Evolutionary conservation across 495 filamentous ascomycete genomes (phyloP).

Genomic region (Evansstolkia leycettana): DNA sequence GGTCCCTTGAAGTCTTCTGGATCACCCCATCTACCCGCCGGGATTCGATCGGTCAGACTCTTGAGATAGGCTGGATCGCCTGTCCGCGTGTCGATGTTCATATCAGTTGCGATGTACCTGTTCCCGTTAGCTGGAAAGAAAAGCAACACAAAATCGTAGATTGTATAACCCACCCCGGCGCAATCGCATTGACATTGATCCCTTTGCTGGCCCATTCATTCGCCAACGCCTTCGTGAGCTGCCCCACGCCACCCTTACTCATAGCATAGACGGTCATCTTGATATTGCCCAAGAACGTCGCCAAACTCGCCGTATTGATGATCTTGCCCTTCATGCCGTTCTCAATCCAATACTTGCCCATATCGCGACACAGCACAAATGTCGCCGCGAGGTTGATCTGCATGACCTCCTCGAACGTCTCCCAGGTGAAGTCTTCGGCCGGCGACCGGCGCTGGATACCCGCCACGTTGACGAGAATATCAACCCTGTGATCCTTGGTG

Average conservation of each 20-base stretch:
- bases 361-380: slow-evolving; percentile 72
- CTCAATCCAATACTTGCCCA: slow-evolving; percentile 54
- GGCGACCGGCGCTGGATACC: too few relatives aligned
- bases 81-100: slow-evolving; percentile 79
- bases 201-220: slow-evolving; percentile 79
- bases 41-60: slow-evolving; percentile 72
- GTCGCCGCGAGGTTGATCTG: slow-evolving; percentile 76
- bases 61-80: slow-evolving; percentile 53
- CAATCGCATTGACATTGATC: slow-evolving; percentile 71
- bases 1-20: slow-evolving; percentile 86
- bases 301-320: slow-evolving; percentile 75
- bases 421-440: too few relatives aligned
- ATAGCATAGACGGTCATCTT: slow-evolving; percentile 88
- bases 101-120: slow-evolving; percentile 89
- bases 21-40: slow-evolving; percentile 76
- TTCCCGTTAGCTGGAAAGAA: too few relatives aligned
- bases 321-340: slow-evolving; percentile 56
- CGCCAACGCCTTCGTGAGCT: slow-evolving; percentile 76
- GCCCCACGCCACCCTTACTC: slow-evolving; percentile 73
- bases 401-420: slow-evolving; percentile 41
- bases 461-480: too few relatives aligned
- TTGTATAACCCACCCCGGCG: too few relatives aligned
- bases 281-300: slow-evolving; percentile 84
- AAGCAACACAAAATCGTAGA: too few relatives aligned
- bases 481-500: too few relatives aligned